Conservation (phyloP, 2,329 filamentous ascomycete genomes). For the Epichloe uncinata region DNA sequence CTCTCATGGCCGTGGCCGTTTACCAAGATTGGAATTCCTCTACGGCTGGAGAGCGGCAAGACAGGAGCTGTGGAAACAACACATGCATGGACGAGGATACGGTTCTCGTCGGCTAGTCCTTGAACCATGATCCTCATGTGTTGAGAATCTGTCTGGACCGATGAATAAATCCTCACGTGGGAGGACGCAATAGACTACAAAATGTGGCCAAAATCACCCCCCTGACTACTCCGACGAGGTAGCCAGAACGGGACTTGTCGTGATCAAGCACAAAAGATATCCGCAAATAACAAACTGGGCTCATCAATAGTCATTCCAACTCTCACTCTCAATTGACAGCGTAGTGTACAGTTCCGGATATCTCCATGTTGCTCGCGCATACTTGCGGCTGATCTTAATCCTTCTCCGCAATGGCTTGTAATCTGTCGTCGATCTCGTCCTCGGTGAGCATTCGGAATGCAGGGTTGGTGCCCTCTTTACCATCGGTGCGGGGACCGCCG, state of each 20-base stretch:
- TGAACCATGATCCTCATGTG: too few species aligned
- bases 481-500: conserved; percentile 71
- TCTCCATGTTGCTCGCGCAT: background rate
- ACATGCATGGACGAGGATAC: too few species aligned
- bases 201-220: background rate
- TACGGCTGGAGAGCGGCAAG: too few species aligned
- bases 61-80: too few species aligned
- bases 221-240: background rate
- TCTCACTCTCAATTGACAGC: conserved; percentile 1
- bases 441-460: conserved; percentile 83
- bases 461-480: conserved; percentile 66
- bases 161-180: background rate
- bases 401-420: conserved; percentile 98
- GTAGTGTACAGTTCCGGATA: background rate
- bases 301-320: background rate
- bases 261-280: too few species aligned
- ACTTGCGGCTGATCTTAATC: conserved; percentile 44
- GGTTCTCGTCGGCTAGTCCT: too few species aligned
- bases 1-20: too few species aligned
- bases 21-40: too few species aligned
- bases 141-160: background rate
- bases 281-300: background rate
- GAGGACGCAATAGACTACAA: background rate
- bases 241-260: background rate
- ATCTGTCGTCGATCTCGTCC: conserved; percentile 94